Base-by-base conservation (phyloP, 768 basidiomycete genomes). In the Chalciporus piperatus region DNA sequence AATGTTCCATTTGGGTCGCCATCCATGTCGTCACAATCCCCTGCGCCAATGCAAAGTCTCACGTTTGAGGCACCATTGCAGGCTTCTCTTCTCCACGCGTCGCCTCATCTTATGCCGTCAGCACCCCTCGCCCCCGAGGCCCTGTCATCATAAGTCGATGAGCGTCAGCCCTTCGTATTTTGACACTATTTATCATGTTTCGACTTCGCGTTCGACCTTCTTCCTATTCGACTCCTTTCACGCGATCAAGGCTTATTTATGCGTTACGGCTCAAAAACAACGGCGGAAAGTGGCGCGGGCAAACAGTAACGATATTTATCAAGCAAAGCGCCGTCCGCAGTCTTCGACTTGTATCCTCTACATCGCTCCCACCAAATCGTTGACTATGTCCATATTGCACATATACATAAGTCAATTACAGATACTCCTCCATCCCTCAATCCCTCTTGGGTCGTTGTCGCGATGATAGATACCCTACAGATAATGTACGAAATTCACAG, bases 211-310 rank as follows among this genome's bases (percentile, higher is more conserved):
- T 52, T 55, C 51, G 33, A 43, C 45, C 50, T 38, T 2, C 47
- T 19, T 41, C 45, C 33, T 41, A 51, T 48, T 44, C 48, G 20
- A 25, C 27, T 42, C 41, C 44, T n/a, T 46, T 11, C 25, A 47
- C 66, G 63, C 59, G 60, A 58, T 55, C 58, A 45, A 55, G 56
- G 49, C 56, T 50, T 69, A 69, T 69, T 69, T 69, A 69, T 69
- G 55, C 51, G n/a, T 54, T 50, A 47, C 56, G 47, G 48, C 51
- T 62, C 59, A 67, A 63, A 65, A 65, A 61, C 62, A 52, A 62
- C 57, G 59, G 58, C 47, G 41, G 52, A 52, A 50, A 53, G 57
- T 57, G 61, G 55, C 57, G 48, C 41, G 42, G 40, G 44, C 52
- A 54, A 56, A 61, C 66, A 49, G 55, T 58, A 30, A 41, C 42